These are phyloP conservation scores for Pythium rhizo-oryzae DNA, from an alignment of 352 stramenopile species.

Conservation along the genomic window DNA sequence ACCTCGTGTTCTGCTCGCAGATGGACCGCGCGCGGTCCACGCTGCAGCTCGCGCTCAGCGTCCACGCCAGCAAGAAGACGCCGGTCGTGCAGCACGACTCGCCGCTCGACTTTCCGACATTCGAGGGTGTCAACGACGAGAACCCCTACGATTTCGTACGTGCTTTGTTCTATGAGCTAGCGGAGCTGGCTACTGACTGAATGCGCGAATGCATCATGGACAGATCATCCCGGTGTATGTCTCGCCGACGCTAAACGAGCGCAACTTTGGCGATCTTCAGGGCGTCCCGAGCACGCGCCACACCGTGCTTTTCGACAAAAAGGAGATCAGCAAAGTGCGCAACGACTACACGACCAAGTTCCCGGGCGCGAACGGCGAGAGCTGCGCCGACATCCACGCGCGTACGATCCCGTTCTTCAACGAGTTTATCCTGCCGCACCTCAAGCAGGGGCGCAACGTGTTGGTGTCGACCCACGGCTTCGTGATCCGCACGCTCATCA, in stretches of 20 bases:
- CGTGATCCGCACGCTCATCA: slow-evolving; percentile 86
- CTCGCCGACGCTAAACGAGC: slow-evolving; percentile 76
- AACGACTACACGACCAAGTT: slow-evolving; percentile 86
- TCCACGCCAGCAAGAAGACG: slow-evolving; percentile 84
- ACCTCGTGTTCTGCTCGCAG: slow-evolving; percentile 86
- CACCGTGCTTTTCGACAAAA: slow-evolving; percentile 73
- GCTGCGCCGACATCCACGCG: slow-evolving; percentile 78
- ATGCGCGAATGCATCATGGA: neutral
- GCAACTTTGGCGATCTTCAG: slow-evolving; percentile 84
- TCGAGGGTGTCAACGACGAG: slow-evolving; percentile 76
- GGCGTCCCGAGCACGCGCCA: slow-evolving; percentile 76
- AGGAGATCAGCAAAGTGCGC: slow-evolving; percentile 74
- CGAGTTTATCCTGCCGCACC: slow-evolving; percentile 73
- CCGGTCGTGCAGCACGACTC: slow-evolving; percentile 77
- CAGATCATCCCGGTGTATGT: slow-evolving; percentile 84
- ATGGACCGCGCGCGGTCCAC: slow-evolving; percentile 83
- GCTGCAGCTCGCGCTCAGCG: slow-evolving; percentile 75
- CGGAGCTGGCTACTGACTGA: neutral
- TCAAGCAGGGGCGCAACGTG: slow-evolving; percentile 74
- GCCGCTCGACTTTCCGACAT: slow-evolving; percentile 64
- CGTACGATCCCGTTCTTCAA: slow-evolving; percentile 81
- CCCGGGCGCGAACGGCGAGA: slow-evolving; percentile 77
- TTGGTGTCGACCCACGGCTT: slow-evolving; percentile 83
- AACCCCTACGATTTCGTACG: slow-evolving; percentile 79
- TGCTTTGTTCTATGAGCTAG: neutral